Evolutionary conservation across 106 monocot genomes (phyloP).

Genomic region (Cymbidium sinense): DNA sequence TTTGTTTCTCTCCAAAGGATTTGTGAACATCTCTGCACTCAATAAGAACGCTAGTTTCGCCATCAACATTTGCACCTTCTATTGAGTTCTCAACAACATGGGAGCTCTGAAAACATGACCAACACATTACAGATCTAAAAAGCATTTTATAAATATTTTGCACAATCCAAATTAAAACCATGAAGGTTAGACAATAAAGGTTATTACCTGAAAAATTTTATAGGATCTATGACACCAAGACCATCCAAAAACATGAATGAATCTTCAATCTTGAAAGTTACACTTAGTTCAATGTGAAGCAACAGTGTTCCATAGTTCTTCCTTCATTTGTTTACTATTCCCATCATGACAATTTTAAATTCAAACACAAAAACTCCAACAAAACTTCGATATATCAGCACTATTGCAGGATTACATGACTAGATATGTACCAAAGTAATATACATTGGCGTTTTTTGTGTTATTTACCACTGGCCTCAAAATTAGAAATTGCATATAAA

Average conservation of each 20-base stretch:
- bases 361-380: not conserved
- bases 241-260: not conserved
- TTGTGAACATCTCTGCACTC: conserved; percentile 92
- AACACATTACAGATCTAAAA: not conserved
- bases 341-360: not conserved
- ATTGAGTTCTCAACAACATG: conserved; percentile 26
- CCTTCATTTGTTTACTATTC: not conserved
- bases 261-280: not conserved
- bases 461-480: not conserved
- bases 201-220: not conserved
- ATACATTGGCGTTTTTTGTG: not conserved
- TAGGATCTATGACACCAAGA: not conserved
- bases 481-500: too few species aligned
- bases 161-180: not conserved
- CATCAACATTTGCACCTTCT: conserved; percentile 12
- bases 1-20: conserved; percentile 84
- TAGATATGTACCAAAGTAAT: not conserved
- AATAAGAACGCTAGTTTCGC: conserved; percentile 56
- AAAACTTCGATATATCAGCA: not conserved
- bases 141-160: conserved; percentile 1
- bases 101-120: conserved; percentile 27
- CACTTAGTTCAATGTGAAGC: not conserved
- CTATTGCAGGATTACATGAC: not conserved
- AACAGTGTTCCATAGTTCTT: not conserved
- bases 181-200: not conserved